Percentiles rank a stretch among this genome's conserved stretches.
Conservation (phyloP, 257 asterid genomes). For the Scutellaria minor region DNA sequence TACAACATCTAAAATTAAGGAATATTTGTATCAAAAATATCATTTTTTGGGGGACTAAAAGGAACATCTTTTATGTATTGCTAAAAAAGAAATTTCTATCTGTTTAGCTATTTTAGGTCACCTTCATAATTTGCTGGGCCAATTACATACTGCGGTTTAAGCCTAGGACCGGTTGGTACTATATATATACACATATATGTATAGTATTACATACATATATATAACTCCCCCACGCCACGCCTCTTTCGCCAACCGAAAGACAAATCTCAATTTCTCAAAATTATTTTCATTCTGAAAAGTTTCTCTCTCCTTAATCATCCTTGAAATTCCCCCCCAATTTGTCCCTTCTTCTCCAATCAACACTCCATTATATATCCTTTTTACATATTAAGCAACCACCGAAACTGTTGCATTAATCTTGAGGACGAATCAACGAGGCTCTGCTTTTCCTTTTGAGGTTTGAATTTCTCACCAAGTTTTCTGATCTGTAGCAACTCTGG, state of each 20-base stretch:
- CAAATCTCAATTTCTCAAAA: slow-evolving; percentile 5
- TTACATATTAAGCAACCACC: neutral
- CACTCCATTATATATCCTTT: neutral
- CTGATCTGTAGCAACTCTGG: neutral
- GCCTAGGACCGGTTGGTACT: too few relatives aligned
- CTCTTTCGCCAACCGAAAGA: slow-evolving; percentile 6
- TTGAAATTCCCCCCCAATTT: slow-evolving; percentile 37
- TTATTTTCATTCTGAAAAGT: slow-evolving; percentile 34
- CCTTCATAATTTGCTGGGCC: neutral
- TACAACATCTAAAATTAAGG: too few relatives aligned
- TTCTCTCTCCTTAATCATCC: slow-evolving; percentile 41
- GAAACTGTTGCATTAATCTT: neutral
- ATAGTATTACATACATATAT: neutral
- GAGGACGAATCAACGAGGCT: slow-evolving; percentile 19
- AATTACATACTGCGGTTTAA: too few relatives aligned
- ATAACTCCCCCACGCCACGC: slow-evolving; percentile 22
- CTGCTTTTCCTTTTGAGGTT: slow-evolving; percentile 32
- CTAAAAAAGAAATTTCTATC: too few relatives aligned
- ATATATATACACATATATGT: too few relatives aligned
- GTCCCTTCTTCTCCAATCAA: slow-evolving; percentile 35
- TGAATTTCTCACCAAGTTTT: slow-evolving; percentile 6
- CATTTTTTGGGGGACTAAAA: too few relatives aligned
- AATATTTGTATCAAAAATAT: too few relatives aligned
- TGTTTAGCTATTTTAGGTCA: too few relatives aligned
- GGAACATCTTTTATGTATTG: too few relatives aligned